These are phyloP conservation scores for Pachysandra terminalis DNA, from an alignment of 164 flowering plant genomes.

Conservation along the genomic window DNA sequence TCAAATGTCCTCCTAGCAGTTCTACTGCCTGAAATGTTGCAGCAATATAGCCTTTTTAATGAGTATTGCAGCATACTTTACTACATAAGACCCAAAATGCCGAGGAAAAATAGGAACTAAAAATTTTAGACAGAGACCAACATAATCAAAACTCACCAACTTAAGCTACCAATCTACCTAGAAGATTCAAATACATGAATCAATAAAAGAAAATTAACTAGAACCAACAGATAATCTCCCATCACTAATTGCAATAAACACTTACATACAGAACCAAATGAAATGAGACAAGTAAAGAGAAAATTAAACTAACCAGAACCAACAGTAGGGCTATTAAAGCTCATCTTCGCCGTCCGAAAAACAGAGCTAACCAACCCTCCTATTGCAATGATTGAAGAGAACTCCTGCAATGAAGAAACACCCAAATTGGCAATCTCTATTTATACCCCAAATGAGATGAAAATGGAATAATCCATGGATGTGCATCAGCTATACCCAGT, in stretches of 20 bases:
- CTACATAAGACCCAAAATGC: background rate
- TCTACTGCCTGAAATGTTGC: conserved; percentile 44
- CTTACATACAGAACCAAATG: conserved; percentile 1
- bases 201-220: background rate
- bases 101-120: background rate
- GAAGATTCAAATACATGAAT: background rate
- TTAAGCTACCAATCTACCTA: background rate
- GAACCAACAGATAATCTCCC: background rate
- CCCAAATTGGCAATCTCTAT: conserved; percentile 34
- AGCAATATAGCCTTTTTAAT: background rate
- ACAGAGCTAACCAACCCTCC: conserved; percentile 15
- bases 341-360: conserved; percentile 40
- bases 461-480: conserved; percentile 45
- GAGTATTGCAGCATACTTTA: background rate
- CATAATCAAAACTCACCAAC: background rate
- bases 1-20: conserved; percentile 50
- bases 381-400: conserved; percentile 25
- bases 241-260: conserved; percentile 3
- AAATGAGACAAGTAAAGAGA: background rate
- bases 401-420: conserved; percentile 47
- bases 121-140: background rate
- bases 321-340: conserved; percentile 50
- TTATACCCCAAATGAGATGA: conserved; percentile 46
- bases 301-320: conserved; percentile 70
- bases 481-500: conserved; percentile 36